Evolutionary conservation across 2,329 filamentous ascomycete species (phyloP), one percentile per base, ranked within the genome.

Genomic region (Drechmeria coniospora): DNA sequence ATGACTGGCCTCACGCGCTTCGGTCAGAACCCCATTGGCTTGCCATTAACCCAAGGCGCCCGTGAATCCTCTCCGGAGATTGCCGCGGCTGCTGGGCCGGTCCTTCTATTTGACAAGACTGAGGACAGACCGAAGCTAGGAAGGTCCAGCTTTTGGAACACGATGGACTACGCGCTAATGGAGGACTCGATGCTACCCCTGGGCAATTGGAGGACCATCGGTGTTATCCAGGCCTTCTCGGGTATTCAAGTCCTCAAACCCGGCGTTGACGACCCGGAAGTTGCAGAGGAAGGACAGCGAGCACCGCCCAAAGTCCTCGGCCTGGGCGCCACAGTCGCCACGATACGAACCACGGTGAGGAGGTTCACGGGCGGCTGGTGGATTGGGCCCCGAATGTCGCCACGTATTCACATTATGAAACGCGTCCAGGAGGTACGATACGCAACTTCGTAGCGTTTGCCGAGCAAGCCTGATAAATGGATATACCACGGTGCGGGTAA

Each of bases 1-100:
- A 79, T 79, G 74, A 79, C 74, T 17, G 74, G 74, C 28, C 64
- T 78, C 8, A 76, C 74, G 3, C 67, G 74, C 28, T 79, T 79
- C 39, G 63, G 66, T 12, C 63, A 70, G 37, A 59, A 65, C 29
- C 51, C 50, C 12, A 35, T 37, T 28, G 50, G 51, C 25, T 37
- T 50, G 8, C 47, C 54, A 8, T 38, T 59, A 27, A 49, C 50
- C n/a, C 43, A 47, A 23, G 30, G 28, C 31, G 35, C 16, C 24
- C 37, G 15, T 19, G 26, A 32, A n/a, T n/a, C n/a, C n/a, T n/a
- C n/a, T n/a, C n/a, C n/a, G n/a, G n/a, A n/a, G n/a, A n/a, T n/a
- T n/a, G n/a, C n/a, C n/a, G n/a, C n/a, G n/a, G n/a, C n/a, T n/a
- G n/a, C n/a, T n/a, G n/a, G n/a, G n/a, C n/a, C 43, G 7, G 28